phyloP scores from a whole-genome alignment of 2,329 filamentous ascomycete species.

The Penicillium polonicum region DNA sequence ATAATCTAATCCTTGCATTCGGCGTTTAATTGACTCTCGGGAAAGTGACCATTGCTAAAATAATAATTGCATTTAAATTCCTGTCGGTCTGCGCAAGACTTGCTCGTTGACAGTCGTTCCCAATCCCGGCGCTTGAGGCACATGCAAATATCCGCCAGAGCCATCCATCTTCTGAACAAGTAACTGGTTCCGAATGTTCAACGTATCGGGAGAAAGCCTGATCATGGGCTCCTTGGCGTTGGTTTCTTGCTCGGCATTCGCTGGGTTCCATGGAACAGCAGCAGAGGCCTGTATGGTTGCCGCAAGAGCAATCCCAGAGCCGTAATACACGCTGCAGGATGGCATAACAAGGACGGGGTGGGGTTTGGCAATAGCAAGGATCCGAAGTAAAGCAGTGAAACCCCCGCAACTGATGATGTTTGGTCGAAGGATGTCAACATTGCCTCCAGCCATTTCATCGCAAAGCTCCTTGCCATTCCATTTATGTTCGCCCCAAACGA shows the following conservation, averaged over 20 bases:
- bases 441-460: neutral
- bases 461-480: neutral
- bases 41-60: neutral
- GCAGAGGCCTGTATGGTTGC: neutral
- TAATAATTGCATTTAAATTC: neutral
- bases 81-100: too few relatives aligned
- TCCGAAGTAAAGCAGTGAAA: neutral
- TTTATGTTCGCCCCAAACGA: neutral
- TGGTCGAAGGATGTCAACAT: neutral
- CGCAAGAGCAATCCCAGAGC: neutral
- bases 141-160: neutral
- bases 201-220: neutral
- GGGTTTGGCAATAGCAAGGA: neutral
- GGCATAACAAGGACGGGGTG: neutral
- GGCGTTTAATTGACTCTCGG: neutral
- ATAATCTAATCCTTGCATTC: neutral
- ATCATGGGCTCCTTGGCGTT: neutral
- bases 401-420: neutral
- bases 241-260: neutral
- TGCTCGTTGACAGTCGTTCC: too few relatives aligned
- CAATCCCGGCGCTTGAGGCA: too few relatives aligned
- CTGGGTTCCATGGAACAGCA: neutral
- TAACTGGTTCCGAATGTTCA: neutral
- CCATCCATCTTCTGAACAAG: neutral
- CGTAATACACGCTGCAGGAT: neutral